Percentiles rank a stretch among this genome's conserved stretches.
Conservation (phyloP, 2,329 filamentous ascomycete species). For the Trichophyton mentagrophytes region DNA sequence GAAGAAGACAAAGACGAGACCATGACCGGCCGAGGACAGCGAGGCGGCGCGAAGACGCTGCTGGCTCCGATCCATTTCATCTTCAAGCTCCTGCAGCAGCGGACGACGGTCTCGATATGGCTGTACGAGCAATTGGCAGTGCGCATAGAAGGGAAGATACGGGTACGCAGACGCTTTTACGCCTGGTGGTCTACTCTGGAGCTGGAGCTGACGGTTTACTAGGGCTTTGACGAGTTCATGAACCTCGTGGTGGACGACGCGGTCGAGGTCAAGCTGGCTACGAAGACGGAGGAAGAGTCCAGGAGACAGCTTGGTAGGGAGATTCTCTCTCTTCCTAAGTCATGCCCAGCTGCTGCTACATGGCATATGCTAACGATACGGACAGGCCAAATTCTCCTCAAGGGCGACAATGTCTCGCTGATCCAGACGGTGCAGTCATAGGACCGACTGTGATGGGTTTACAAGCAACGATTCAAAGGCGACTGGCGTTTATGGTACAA, state of each 20-base stretch:
- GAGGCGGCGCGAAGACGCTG: slow-evolving; percentile 52
- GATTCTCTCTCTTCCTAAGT: neutral
- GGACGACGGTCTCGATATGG: slow-evolving; percentile 85
- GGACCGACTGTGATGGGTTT: neutral
- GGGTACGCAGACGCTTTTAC: slow-evolving; percentile 43
- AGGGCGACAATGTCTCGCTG: slow-evolving; percentile 77
- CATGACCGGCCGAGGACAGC: slow-evolving; percentile 45
- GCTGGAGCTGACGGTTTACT: slow-evolving; percentile 5
- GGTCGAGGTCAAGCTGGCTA: slow-evolving; percentile 74
- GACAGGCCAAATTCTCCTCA: slow-evolving; percentile 69
- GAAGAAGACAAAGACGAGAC: neutral
- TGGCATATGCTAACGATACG: neutral
- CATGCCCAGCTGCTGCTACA: neutral
- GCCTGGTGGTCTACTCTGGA: neutral
- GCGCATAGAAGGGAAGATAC: slow-evolving; percentile 90
- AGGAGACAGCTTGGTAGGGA: slow-evolving; percentile 63
- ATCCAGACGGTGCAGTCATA: slow-evolving; percentile 47
- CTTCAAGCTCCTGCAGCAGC: slow-evolving; percentile 78
- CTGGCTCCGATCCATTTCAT: slow-evolving; percentile 76
- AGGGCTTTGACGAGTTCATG: slow-evolving; percentile 99
- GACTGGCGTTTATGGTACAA: slow-evolving; percentile 9
- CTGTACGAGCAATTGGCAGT: slow-evolving; percentile 91
- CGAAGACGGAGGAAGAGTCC: slow-evolving; percentile 68
- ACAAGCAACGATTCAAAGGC: slow-evolving; percentile 3
- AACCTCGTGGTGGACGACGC: slow-evolving; percentile 95